Conservation (phyloP, 805 yeast species). For the Kluyveromyces nonfermentans region DNA sequence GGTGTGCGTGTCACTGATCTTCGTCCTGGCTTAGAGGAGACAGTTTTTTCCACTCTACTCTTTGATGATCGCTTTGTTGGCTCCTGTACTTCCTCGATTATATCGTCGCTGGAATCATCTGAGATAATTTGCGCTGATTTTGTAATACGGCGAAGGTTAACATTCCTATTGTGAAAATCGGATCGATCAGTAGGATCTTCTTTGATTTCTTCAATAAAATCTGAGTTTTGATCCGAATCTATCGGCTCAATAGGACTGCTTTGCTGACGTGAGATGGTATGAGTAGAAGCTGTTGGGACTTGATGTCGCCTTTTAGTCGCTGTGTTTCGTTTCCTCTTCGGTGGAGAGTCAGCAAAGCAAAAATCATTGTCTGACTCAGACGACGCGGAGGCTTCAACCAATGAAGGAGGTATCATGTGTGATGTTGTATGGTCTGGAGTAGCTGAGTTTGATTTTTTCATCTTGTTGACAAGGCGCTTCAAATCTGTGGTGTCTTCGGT, state of each 20-base stretch:
- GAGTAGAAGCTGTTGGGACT: neutral
- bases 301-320: neutral
- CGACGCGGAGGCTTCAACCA: conserved; percentile 3
- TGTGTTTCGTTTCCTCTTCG: neutral
- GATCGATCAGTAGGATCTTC: neutral
- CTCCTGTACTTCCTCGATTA: neutral
- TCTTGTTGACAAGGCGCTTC: conserved; percentile 35
- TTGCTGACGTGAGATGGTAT: no score
- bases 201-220: neutral
- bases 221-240: neutral
- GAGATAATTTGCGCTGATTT: neutral
- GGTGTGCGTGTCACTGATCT: conserved; percentile 18
- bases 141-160: neutral
- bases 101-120: neutral
- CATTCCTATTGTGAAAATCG: neutral
- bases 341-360: neutral
- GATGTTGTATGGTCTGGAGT: neutral
- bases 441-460: conserved; percentile 28
- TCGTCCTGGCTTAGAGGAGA: neutral
- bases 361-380: neutral
- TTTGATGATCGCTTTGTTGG: neutral
- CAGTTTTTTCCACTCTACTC: conserved; percentile 1
- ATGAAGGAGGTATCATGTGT: neutral
- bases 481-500: conserved; percentile 35
- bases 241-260: neutral